A percentile compares a stretch with the other conserved stretches of the same genome.
Conservation (phyloP, 768 basidiomycete genomes). For the Leucocoprinus leucothites region DNA sequence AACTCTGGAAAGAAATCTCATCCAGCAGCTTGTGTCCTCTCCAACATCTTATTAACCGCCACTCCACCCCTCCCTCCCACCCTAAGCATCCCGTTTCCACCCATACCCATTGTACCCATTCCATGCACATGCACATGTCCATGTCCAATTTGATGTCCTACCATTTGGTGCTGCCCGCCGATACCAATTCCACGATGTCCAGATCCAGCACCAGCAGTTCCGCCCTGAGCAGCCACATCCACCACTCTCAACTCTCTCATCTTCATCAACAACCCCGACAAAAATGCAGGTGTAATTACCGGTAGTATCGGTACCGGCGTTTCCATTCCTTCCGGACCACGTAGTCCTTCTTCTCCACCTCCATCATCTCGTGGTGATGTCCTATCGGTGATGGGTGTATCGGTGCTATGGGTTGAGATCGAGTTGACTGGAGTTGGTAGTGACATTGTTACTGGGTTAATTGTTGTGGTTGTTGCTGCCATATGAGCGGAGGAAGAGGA, state of each 20-base stretch:
- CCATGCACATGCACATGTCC: conserved; percentile 21
- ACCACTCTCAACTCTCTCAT: conserved; percentile 67
- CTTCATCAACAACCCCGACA: conserved; percentile 53
- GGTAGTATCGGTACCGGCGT: neutral
- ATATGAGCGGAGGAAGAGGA: neutral
- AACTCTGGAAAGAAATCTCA: neutral
- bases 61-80: conserved; percentile 20
- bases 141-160: conserved; percentile 24
- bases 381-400: neutral
- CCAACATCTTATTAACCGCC: conserved; percentile 70
- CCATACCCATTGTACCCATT: conserved; percentile 26
- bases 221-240: conserved; percentile 38
- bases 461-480: neutral
- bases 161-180: too few relatives aligned
- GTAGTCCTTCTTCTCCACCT: too few relatives aligned
- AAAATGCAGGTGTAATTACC: conserved; percentile 52
- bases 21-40: conserved; percentile 60
- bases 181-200: too few relatives aligned
- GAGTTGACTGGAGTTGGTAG: neutral
- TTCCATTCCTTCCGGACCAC: too few relatives aligned
- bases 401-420: neutral
- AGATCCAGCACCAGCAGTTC: conserved; percentile 21
- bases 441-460: neutral
- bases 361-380: neutral
- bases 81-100: neutral